Evolutionary conservation across 768 basidiomycete genomes (phyloP).

Genomic region (Amanita thiersii): DNA sequence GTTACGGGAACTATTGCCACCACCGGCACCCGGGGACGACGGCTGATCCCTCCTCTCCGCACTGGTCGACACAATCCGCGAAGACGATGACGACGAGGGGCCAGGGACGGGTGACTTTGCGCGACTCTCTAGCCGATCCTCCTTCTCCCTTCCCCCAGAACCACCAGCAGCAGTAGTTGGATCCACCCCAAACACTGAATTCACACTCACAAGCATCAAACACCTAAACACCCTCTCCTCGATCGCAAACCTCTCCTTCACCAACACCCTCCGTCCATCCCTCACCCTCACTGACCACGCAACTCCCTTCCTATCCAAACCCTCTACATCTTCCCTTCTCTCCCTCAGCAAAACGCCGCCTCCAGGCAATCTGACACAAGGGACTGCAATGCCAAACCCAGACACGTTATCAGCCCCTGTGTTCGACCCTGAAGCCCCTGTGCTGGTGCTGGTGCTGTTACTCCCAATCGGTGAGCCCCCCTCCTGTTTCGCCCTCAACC

Average conservation of each 20-base stretch:
- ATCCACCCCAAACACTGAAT: constrained; percentile 10
- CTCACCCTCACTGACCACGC: constrained; percentile 53
- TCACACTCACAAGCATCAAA: constrained; percentile 39
- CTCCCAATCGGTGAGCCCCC: constrained; percentile 39
- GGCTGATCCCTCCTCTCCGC: too few species aligned
- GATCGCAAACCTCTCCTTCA: constrained; percentile 46
- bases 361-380: constrained; percentile 5
- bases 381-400: constrained; percentile 5
- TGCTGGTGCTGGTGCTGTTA: too few species aligned
- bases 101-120: constrained; percentile 12
- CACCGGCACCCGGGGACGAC: neutral
- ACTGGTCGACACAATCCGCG: too few species aligned
- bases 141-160: constrained; percentile 8
- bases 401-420: constrained; percentile 5
- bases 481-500: constrained; percentile 28
- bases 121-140: neutral
- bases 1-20: neutral
- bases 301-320: constrained; percentile 6
- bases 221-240: constrained; percentile 43
- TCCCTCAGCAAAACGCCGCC: constrained; percentile 4
- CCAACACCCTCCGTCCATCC: constrained; percentile 49
- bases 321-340: constrained; percentile 5
- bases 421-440: constrained; percentile 7
- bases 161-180: constrained; percentile 9
- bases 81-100: too few species aligned